Evolutionary conservation across 805 yeast genomes (phyloP).

Genomic region (Gaillardinia entomophila): DNA sequence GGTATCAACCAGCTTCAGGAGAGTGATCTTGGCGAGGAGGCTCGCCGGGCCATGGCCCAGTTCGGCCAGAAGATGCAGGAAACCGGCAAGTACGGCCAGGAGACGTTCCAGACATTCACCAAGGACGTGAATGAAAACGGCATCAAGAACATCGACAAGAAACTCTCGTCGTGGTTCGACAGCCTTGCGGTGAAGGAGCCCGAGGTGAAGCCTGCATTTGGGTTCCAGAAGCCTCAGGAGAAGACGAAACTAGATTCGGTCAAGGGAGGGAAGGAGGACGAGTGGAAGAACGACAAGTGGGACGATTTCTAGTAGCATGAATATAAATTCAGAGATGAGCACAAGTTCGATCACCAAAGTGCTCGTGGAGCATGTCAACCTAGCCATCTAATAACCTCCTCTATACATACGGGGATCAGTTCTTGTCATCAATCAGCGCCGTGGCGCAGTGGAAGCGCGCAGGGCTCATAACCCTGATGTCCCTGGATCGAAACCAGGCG

Average conservation of each 20-base stretch:
- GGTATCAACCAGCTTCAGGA: constrained; percentile 71
- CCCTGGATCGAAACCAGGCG: constrained; percentile 96
- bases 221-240: constrained; percentile 51
- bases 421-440: constrained; percentile 48
- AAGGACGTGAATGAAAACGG: constrained; percentile 35
- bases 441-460: constrained; percentile 99
- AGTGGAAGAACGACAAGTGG: constrained; percentile 53
- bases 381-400: neutral
- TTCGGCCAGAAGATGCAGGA: constrained; percentile 93
- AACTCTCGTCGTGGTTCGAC: constrained; percentile 53
- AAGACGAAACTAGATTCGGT: constrained; percentile 54
- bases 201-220: constrained; percentile 60
- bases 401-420: too few species aligned
- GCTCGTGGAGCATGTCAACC: too few species aligned
- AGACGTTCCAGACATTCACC: constrained; percentile 58
- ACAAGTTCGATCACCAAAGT: too few species aligned
- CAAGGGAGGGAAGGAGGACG: constrained; percentile 34
- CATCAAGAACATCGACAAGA: constrained; percentile 25
- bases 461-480: constrained; percentile 99
- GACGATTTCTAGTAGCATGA: constrained; percentile 56
- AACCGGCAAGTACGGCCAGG: constrained; percentile 71
- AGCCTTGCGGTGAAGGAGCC: constrained; percentile 37
- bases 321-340: too few species aligned
- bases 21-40: constrained; percentile 74
- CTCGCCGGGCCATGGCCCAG: constrained; percentile 91